Evolutionary conservation across 768 basidiomycete species (phyloP).

Genomic region (Macrocybe gigantea): DNA sequence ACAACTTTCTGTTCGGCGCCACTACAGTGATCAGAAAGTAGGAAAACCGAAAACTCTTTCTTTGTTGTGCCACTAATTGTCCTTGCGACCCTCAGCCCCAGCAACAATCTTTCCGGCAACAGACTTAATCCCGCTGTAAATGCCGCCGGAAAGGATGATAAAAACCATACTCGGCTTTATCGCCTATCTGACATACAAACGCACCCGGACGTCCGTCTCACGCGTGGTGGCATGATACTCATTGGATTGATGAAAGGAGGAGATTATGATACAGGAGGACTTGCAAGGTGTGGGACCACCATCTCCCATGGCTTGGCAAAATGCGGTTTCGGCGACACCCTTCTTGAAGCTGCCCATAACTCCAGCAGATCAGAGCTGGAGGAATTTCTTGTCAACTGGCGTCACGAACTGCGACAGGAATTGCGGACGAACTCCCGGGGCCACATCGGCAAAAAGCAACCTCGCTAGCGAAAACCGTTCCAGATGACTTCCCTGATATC

Average conservation of each 20-base stretch:
- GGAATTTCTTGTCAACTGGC: constrained; percentile 58
- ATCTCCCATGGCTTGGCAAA: constrained; percentile 76
- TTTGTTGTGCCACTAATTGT: neutral
- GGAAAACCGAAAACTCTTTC: constrained; percentile 13
- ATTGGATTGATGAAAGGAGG: constrained; percentile 86
- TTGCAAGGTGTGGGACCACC: constrained; percentile 60
- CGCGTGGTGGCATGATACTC: constrained; percentile 73
- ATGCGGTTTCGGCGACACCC: constrained; percentile 73
- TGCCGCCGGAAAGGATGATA: constrained; percentile 64
- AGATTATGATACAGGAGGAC: constrained; percentile 76
- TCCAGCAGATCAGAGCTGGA: constrained; percentile 38
- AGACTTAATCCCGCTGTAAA: constrained; percentile 57
- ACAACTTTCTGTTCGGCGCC: constrained; percentile 89
- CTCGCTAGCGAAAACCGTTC: constrained; percentile 57
- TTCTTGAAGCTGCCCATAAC: constrained; percentile 53
- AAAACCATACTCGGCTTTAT: constrained; percentile 57
- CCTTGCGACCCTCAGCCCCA: constrained; percentile 40
- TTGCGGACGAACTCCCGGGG: constrained; percentile 65
- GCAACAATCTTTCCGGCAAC: constrained; percentile 70
- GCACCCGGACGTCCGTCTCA: constrained; percentile 38
- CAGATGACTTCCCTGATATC: constrained; percentile 64
- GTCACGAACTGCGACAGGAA: constrained; percentile 53
- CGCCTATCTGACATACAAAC: constrained; percentile 30
- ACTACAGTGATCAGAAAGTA: constrained; percentile 81
- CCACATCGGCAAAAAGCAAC: constrained; percentile 57